These are phyloP conservation scores for Moricandia arvensis DNA, from an alignment of 345 rosid species.

Conservation along the genomic window DNA sequence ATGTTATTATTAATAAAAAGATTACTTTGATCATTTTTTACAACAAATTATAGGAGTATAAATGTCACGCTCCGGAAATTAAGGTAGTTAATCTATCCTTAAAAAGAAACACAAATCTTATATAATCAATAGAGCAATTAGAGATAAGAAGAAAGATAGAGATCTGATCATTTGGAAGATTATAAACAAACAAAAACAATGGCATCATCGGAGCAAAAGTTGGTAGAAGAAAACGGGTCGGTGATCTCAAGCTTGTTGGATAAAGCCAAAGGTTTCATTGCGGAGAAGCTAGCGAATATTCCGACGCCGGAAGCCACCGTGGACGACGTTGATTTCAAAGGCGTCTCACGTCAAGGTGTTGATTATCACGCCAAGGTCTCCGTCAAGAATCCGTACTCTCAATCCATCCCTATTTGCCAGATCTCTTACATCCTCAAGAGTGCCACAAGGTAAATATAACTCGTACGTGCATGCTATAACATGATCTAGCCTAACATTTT, in stretches of 20 bases:
- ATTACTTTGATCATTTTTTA: background rate
- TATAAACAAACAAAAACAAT: background rate
- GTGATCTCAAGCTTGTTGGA: constrained; percentile 42
- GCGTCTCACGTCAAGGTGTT: constrained; percentile 52
- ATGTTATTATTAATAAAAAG: background rate
- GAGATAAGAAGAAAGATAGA: background rate
- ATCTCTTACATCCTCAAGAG: constrained; percentile 76
- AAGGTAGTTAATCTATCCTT: background rate
- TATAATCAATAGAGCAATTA: background rate
- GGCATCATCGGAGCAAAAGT: constrained; percentile 34
- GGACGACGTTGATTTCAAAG: constrained; percentile 57
- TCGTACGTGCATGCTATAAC: background rate
- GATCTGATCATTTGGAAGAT: constrained; percentile 17
- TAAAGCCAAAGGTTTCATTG: constrained; percentile 73
- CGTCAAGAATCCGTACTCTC: constrained; percentile 68
- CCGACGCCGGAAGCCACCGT: constrained; percentile 77
- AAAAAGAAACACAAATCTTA: background rate
- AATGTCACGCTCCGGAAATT: background rate
- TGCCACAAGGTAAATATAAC: constrained; percentile 49
- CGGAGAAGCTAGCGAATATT: constrained; percentile 61
- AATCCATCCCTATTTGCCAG: constrained; percentile 77
- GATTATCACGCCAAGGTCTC: constrained; percentile 70
- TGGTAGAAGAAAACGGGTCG: constrained; percentile 31
- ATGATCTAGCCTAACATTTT: background rate
- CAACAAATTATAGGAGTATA: background rate